Conservation (phyloP, 352 stramenopile genomes). For the Elongisporangium prolatum region DNA sequence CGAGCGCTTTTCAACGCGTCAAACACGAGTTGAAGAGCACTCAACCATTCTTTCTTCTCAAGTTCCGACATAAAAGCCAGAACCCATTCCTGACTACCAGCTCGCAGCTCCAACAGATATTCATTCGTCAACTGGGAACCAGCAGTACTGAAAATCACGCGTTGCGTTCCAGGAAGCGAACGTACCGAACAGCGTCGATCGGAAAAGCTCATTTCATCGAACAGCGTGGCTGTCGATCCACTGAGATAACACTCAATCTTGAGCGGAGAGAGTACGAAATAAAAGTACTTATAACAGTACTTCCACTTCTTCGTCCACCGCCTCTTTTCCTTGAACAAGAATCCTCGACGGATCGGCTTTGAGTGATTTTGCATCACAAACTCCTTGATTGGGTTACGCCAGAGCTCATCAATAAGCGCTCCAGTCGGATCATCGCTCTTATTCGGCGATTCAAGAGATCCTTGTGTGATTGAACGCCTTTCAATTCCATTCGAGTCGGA, state of each 20-base stretch:
- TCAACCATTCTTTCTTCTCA: not conserved
- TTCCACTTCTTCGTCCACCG: not conserved
- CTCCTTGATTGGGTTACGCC: not conserved
- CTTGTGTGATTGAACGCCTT: not conserved
- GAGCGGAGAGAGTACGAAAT: not conserved
- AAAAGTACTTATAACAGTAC: too few species aligned
- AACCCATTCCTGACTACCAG: not conserved
- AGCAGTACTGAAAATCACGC: not conserved
- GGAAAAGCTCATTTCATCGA: not conserved
- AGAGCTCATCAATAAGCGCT: too few species aligned
- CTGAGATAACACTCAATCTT: not conserved
- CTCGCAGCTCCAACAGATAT: not conserved
- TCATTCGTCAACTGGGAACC: not conserved
- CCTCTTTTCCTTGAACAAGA: not conserved
- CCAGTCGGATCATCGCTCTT: not conserved
- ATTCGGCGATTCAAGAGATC: not conserved
- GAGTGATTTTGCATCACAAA: not conserved
- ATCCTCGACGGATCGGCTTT: not conserved
- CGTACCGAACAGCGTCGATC: not conserved
- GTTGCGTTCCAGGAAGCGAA: not conserved
- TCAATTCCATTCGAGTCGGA: not conserved
- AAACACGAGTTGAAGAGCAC: not conserved
- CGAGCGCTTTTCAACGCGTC: not conserved
- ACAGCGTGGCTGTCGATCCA: not conserved
- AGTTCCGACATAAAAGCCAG: not conserved